phyloP scores from a whole-genome alignment of 805 yeast species.

The Suhomyces tanzawaensis region DNA sequence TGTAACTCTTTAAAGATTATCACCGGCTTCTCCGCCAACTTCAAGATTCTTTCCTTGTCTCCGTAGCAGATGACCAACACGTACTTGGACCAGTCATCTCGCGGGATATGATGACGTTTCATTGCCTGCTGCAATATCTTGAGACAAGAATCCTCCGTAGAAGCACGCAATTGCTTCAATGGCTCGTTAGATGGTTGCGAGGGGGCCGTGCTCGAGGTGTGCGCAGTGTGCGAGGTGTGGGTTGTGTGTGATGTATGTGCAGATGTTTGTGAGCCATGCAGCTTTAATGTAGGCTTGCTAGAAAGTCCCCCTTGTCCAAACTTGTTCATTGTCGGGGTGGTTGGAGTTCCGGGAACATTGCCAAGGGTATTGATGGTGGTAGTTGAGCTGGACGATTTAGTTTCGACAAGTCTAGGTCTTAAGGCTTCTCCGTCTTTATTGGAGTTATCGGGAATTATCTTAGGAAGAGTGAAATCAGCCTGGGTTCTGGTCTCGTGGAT shows the following conservation, averaged over 20 bases:
- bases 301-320: background rate
- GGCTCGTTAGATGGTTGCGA: slow-evolving; percentile 51
- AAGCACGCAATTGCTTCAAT: slow-evolving; percentile 76
- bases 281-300: slow-evolving; percentile 8
- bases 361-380: slow-evolving; percentile 7
- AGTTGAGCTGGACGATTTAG: slow-evolving; percentile 14
- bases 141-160: slow-evolving; percentile 87
- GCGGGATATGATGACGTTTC: slow-evolving; percentile 75
- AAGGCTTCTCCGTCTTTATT: slow-evolving; percentile 5
- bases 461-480: slow-evolving; percentile 14
- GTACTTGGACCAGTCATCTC: slow-evolving; percentile 83
- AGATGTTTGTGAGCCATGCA: slow-evolving; percentile 5
- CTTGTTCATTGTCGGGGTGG: slow-evolving; percentile 7
- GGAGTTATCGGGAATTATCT: slow-evolving; percentile 5
- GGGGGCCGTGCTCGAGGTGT: background rate
- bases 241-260: background rate
- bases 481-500: slow-evolving; percentile 10
- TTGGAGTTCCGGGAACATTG: slow-evolving; percentile 2
- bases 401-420: slow-evolving; percentile 26
- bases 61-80: slow-evolving; percentile 88
- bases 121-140: slow-evolving; percentile 85
- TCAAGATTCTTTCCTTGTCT: slow-evolving; percentile 81
- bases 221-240: background rate
- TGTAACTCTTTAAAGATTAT: slow-evolving; percentile 78
- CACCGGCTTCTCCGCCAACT: slow-evolving; percentile 86